Evolutionary conservation across 345 rosid species (phyloP).

Genomic region (Clausena lansium): DNA sequence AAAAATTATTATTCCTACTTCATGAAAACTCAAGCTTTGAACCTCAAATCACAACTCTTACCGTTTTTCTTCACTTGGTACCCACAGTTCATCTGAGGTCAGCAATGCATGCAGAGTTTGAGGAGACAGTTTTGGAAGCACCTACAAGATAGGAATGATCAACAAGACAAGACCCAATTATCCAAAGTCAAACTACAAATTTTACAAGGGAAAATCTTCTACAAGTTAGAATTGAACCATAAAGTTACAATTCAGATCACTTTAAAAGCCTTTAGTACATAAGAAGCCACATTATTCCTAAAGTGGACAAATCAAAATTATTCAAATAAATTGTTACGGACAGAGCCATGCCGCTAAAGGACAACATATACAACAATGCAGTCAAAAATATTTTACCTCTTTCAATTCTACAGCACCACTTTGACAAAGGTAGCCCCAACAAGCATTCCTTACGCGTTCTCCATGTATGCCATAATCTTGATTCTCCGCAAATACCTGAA

Average conservation of each 20-base stretch:
- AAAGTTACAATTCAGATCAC: neutral
- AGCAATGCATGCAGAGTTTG: constrained; percentile 89
- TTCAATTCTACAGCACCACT: constrained; percentile 88
- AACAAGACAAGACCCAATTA: constrained; percentile 15
- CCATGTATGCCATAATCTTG: constrained; percentile 97
- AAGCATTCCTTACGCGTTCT: constrained; percentile 93
- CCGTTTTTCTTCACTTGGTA: constrained; percentile 92
- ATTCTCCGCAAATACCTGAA: constrained; percentile 91
- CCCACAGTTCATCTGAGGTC: constrained; percentile 94
- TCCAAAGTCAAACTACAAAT: constrained; percentile 8
- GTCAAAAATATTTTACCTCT: constrained; percentile 46
- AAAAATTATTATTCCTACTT: constrained; percentile 16
- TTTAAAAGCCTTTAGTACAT: neutral
- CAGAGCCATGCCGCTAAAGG: neutral
- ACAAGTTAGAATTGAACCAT: constrained; percentile 4
- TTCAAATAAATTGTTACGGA: neutral
- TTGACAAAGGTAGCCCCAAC: constrained; percentile 99
- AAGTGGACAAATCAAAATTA: neutral
- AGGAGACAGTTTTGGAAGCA: constrained; percentile 88
- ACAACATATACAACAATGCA: neutral
- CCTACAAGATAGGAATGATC: constrained; percentile 40
- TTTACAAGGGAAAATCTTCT: neutral
- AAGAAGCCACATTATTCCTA: neutral
- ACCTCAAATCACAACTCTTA: constrained; percentile 30
- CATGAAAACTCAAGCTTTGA: constrained; percentile 12